Evolutionary conservation across 768 basidiomycete species (phyloP), one percentile per base, ranked within the genome.

Genomic region (Boletales sp.): DNA sequence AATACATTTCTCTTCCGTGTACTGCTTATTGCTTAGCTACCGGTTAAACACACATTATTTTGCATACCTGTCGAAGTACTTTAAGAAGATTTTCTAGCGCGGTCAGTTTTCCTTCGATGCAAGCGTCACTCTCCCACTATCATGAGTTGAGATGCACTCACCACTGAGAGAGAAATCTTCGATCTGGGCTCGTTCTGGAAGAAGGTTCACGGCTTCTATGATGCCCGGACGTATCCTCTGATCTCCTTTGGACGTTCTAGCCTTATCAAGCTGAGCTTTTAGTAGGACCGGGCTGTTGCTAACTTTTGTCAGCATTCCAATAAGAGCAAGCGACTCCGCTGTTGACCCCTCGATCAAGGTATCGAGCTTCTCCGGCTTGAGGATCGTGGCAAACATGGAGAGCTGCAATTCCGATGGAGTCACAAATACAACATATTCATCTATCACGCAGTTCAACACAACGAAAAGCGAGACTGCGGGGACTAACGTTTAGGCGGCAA

Each of bases 371-470:
- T 84, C 81, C 0, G 85, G 83, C 28, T 82, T 75, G 8, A 99
- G 78, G 11, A 97, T 83, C 38, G 77, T 82, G 10, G 75, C 71
- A 60, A 94, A 92, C 59, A 98, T 86, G 12, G 80, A 73, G 7
- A 90, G 67, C 59, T 99, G 95, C 15, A 96, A 70, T n/a, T 70
- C 43, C 1, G 93, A 94, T 0, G 96, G 95, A 6, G 84, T 84
- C 30, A 96, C 77, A 66, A 98, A 98, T n/a, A 98, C 84, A n/a
- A 95, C 88, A 63, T 95, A 97, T 82, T 99, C 96, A 63, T 90
- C 95, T 98, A 55, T 8, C 9, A 38, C 25, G 15, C 18, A 15
- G 39, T 38, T 51, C 37, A 56, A 25, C 4, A 31, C 35, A 54
- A 28, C 51, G 36, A 15, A 28, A 14, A 8, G 21, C 11, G 37